A percentile compares a stretch with the other conserved stretches of the same genome.
These are phyloP conservation scores for Tephrocybe sp. DNA, from an alignment of 768 basidiomycete genomes.

Conservation along the genomic window DNA sequence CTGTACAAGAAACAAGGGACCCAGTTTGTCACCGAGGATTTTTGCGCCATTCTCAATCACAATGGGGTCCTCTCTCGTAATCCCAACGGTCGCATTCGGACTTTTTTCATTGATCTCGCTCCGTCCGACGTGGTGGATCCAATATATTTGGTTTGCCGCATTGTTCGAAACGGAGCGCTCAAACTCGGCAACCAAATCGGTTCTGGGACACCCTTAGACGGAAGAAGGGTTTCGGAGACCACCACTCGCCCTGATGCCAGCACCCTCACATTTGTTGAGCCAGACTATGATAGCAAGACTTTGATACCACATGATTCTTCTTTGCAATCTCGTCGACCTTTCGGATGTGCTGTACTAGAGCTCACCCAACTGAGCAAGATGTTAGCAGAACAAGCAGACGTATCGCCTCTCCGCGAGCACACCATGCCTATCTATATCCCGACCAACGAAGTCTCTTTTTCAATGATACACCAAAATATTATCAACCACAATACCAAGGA, in stretches of 20 bases:
- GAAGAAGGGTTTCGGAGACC: slow-evolving; percentile 56
- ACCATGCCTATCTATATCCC: slow-evolving; percentile 88
- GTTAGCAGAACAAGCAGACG: slow-evolving; percentile 59
- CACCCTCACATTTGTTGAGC: slow-evolving; percentile 18
- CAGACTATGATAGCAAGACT: slow-evolving; percentile 15
- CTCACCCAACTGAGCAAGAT: slow-evolving; percentile 72
- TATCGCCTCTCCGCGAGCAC: slow-evolving; percentile 67
- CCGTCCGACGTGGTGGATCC: slow-evolving; percentile 82
- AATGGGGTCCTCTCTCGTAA: slow-evolving; percentile 86
- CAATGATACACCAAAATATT: slow-evolving; percentile 94
- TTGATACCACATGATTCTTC: slow-evolving; percentile 30
- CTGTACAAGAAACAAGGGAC: slow-evolving; percentile 82
- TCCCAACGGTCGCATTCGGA: slow-evolving; percentile 71
- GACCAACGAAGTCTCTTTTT: slow-evolving; percentile 79
- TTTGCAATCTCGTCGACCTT: slow-evolving; percentile 73
- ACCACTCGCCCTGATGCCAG: slow-evolving; percentile 37
- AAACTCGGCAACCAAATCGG: slow-evolving; percentile 64
- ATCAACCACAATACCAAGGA: slow-evolving; percentile 76
- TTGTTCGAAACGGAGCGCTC: slow-evolving; percentile 83
- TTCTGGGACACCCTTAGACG: slow-evolving; percentile 42
- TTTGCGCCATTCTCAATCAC: slow-evolving; percentile 85
- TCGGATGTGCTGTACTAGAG: slow-evolving; percentile 94
- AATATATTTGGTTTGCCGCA: slow-evolving; percentile 85
- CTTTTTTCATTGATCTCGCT: slow-evolving; percentile 88
- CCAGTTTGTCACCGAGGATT: slow-evolving; percentile 93